Evolutionary conservation across 345 rosid species (phyloP).

Genomic region (Bruguiera gymnorhiza): DNA sequence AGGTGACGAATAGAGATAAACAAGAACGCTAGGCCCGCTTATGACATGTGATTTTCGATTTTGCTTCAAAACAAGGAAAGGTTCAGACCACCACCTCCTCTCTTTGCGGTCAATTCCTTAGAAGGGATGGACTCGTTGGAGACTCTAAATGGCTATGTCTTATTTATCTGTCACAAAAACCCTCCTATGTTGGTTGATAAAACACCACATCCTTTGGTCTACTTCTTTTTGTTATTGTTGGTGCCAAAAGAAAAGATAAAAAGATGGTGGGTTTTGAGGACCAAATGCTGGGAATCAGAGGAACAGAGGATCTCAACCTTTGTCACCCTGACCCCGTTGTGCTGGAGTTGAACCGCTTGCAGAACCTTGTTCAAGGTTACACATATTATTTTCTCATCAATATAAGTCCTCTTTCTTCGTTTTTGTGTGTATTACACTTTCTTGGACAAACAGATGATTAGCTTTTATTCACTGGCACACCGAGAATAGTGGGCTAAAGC

Average conservation of each 20-base stretch:
- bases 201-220: constrained; percentile 10
- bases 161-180: constrained; percentile 9
- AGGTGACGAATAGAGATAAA: constrained; percentile 10
- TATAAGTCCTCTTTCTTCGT: neutral
- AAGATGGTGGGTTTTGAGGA: constrained; percentile 43
- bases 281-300: constrained; percentile 29
- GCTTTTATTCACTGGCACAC: too few species aligned
- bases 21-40: constrained; percentile 51
- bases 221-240: constrained; percentile 7
- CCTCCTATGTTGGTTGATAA: constrained; percentile 12
- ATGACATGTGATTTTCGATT: constrained; percentile 27
- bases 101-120: constrained; percentile 57
- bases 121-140: constrained; percentile 42
- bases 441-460: too few species aligned
- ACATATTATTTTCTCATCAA: neutral
- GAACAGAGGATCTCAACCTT: constrained; percentile 28
- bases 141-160: neutral
- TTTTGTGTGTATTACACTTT: neutral
- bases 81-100: constrained; percentile 23
- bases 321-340: constrained; percentile 58
- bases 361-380: constrained; percentile 68
- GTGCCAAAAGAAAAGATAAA: constrained; percentile 2
- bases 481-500: too few species aligned
- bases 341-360: constrained; percentile 60
- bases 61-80: constrained; percentile 72